Base-by-base conservation (phyloP, 2,329 filamentous ascomycete genomes). In the Aurifilum marmelostoma region DNA sequence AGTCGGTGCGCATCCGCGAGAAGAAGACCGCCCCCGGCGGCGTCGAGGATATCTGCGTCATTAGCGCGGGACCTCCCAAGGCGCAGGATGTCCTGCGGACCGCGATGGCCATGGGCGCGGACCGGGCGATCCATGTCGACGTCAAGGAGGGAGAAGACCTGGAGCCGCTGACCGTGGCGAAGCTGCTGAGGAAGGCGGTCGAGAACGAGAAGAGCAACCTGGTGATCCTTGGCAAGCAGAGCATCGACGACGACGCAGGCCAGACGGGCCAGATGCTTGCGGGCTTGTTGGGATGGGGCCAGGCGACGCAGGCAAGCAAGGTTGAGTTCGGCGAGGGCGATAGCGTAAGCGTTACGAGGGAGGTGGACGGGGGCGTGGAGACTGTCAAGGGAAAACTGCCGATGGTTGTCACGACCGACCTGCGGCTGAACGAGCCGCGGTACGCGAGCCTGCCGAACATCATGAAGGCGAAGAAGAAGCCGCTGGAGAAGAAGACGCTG, bases 381-480 rank as follows among this genome's bases (percentile, higher is more conserved):
- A 97, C 94, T 72, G 84, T 99, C 67, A 87, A 86, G 79, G 90
- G 92, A 1, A 92, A 91, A 84, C 82, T 99, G 80, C 96, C 96
- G 0, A 90, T 98, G 89, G 84, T 99, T 65, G 92, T 99, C 75
- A 99, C 96, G 71, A 97, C 96, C 71, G 96, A 99, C 84, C 80
- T 99, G 82, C 85, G 96, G 65, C 83, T 99, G 79, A 99, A 99
- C 78, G 93, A 97, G 87, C 96, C 96, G 70, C 86, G 96, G 73
- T 99, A 97, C 80, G 96, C 95, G 29, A 97, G 89, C 81, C 80
- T 99, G 87, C 95, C 94, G 64, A 98, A 98, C 79, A 98, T 99
- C 73, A 99, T 99, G 96, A 99, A 98, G 91, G 96, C 96, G 66
- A 99, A 99, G 92, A 99, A 98, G 92, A 99, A 99, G 91, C 92